A percentile compares a stretch with the other conserved stretches of the same genome.
These are phyloP conservation scores for Entomortierella chlamydospora DNA, from an alignment of 192 early-diverging fungal genomes.

Conservation along the genomic window DNA sequence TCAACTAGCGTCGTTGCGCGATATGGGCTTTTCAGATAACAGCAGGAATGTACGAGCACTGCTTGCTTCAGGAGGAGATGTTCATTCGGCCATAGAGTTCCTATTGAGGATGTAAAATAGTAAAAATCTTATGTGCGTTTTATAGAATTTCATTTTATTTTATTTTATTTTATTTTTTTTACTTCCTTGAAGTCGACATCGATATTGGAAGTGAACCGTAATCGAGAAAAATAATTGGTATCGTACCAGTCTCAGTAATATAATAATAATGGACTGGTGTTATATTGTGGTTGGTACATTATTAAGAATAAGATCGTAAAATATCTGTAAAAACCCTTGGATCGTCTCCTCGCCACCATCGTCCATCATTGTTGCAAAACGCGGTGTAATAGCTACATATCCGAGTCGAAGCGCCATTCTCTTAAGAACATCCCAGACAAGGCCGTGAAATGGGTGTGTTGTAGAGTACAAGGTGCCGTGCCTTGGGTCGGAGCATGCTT, in stretches of 20 bases:
- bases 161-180: too few species aligned
- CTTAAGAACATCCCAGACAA: slow-evolving; percentile 33
- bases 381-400: slow-evolving; percentile 12
- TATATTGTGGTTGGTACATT: background rate
- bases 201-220: too few species aligned
- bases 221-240: too few species aligned
- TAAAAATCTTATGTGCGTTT: background rate
- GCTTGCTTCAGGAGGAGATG: slow-evolving; percentile 86
- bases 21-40: slow-evolving; percentile 95
- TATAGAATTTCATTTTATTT: too few species aligned
- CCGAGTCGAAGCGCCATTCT: slow-evolving; percentile 25
- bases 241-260: too few species aligned
- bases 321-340: slow-evolving; percentile 30
- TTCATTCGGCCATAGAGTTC: slow-evolving; percentile 86
- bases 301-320: slow-evolving; percentile 16
- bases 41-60: slow-evolving; percentile 89
- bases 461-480: slow-evolving; percentile 13
- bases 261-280: background rate
- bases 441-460: slow-evolving; percentile 31
- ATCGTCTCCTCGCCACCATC: slow-evolving; percentile 33
- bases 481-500: slow-evolving; percentile 28
- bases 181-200: too few species aligned
- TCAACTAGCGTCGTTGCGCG: slow-evolving; percentile 81
- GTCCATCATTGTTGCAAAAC: slow-evolving; percentile 23
- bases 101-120: slow-evolving; percentile 59